Conservation (phyloP, 179 eudicot species). For the Nepenthes alata region DNA sequence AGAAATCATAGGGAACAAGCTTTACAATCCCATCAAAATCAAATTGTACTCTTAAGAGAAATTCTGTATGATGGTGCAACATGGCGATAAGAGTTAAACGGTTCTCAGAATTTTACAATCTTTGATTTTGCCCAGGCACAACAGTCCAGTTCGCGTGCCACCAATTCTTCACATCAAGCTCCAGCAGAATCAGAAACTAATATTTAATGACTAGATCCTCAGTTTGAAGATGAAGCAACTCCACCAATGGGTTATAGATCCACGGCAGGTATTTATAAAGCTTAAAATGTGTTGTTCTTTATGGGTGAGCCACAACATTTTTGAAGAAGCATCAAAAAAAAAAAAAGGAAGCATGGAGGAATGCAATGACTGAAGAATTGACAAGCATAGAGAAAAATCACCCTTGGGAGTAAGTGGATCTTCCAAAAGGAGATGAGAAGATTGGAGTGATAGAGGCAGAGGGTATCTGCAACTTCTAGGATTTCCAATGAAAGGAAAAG, state of each 20-base stretch:
- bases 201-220: too few relatives aligned
- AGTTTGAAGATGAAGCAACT: too few relatives aligned
- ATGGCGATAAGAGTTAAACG: slow-evolving; percentile 8
- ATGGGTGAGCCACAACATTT: not conserved
- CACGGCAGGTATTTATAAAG: too few relatives aligned
- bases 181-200: too few relatives aligned
- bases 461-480: not conserved
- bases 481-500: not conserved
- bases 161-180: too few relatives aligned
- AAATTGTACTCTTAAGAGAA: slow-evolving; percentile 7
- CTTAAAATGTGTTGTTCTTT: too few relatives aligned
- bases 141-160: too few relatives aligned
- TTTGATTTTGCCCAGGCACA: not conserved
- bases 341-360: not conserved
- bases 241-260: too few relatives aligned
- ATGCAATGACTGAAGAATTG: not conserved
- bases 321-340: not conserved
- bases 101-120: not conserved
- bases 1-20: slow-evolving; percentile 12
- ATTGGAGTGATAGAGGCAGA: not conserved
- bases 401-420: not conserved
- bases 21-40: slow-evolving; percentile 2
- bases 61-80: slow-evolving; percentile 12
- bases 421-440: not conserved
- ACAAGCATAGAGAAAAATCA: not conserved